Evolutionary conservation across 2,329 filamentous ascomycete genomes (phyloP), one percentile per base, ranked within the genome.

Genomic region (Lecanoromycetidae sp.): DNA sequence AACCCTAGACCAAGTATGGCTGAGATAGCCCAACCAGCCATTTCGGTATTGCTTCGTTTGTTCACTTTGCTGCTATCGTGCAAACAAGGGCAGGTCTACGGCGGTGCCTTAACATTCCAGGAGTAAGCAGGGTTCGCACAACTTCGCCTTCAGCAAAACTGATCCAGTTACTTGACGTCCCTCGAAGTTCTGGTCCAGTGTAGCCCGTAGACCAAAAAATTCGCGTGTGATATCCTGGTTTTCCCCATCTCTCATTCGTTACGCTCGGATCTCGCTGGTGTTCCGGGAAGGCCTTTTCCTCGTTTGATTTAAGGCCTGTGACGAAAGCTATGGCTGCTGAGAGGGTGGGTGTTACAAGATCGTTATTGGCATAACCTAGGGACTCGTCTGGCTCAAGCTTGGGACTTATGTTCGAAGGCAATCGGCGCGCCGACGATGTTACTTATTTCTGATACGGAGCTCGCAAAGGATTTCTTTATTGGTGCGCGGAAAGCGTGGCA

Each of bases 341-440:
- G 38, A 41, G 38, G 13, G 38, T 41, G 23, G 38, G 25, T 20
- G 22, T 41, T 41, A 41, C 23, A 12, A 27, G 12, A 27, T 17
- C 23, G 25, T 37, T 23, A 13, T 37, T 37, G 19, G 13, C 12
- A 23, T 42, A 8, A 19, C 26, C 39, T 15, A 42, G 26, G 39
- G 13, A 32, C 12, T 17, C 19, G 17, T 29, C 39, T 30, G 25
- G 19, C 25, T 44, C 42, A 26, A 44, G 29, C 22, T 44, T 44
- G 29, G 42, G 42, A 26, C 32, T 44, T 22, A 44, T 44, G 42
- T 23, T 34, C 29, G 32, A 44, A 36, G 17, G 29, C 27, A 36
- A 44, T 44, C 17, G 42, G 42, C n/a, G 42, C 42, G 30, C 42
- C 44, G 33, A 40, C 32, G 36, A 46, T 40, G 44, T 13, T 32